These are phyloP conservation scores for Talaromyces ruber DNA, from an alignment of 495 filamentous ascomycete genomes.

Conservation along the genomic window DNA sequence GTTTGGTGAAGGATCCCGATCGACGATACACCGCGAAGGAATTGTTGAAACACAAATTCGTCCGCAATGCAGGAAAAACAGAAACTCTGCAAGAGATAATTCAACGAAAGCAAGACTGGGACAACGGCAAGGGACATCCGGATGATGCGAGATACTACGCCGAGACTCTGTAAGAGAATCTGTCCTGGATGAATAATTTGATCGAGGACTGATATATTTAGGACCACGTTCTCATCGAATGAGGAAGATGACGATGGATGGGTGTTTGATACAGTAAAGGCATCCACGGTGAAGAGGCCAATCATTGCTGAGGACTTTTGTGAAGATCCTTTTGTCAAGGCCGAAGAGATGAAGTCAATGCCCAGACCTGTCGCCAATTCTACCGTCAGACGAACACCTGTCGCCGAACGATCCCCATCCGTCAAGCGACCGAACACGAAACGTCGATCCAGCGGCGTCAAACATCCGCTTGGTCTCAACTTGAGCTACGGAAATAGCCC, in stretches of 20 bases:
- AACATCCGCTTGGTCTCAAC: slow-evolving; percentile 73
- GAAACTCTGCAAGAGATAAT: slow-evolving; percentile 82
- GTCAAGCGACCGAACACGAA: slow-evolving; percentile 35
- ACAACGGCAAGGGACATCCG: slow-evolving; percentile 52
- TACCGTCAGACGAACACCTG: slow-evolving; percentile 47
- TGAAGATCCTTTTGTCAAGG: slow-evolving; percentile 27
- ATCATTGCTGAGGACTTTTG: slow-evolving; percentile 26
- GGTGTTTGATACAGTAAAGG: slow-evolving; percentile 97
- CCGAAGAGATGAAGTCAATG: slow-evolving; percentile 34
- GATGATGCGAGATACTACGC: slow-evolving; percentile 75
- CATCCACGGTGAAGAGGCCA: slow-evolving; percentile 37
- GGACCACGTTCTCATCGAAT: slow-evolving; percentile 56
- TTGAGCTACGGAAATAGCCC: slow-evolving; percentile 85
- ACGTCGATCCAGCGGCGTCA: slow-evolving; percentile 48
- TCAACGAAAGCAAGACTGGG: slow-evolving; percentile 71
- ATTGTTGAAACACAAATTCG: slow-evolving; percentile 82
- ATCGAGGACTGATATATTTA: slow-evolving; percentile 8
- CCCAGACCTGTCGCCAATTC: slow-evolving; percentile 33
- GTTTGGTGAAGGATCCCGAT: slow-evolving; percentile 84
- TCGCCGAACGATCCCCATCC: slow-evolving; percentile 34
- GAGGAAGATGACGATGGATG: slow-evolving; percentile 73
- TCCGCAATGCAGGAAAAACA: slow-evolving; percentile 74
- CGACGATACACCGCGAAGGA: slow-evolving; percentile 78
- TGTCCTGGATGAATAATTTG: background rate
- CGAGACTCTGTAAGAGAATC: slow-evolving; percentile 60